phyloP scores from a whole-genome alignment of 306 rosid species.

The Oxytropis ochrocephala region DNA sequence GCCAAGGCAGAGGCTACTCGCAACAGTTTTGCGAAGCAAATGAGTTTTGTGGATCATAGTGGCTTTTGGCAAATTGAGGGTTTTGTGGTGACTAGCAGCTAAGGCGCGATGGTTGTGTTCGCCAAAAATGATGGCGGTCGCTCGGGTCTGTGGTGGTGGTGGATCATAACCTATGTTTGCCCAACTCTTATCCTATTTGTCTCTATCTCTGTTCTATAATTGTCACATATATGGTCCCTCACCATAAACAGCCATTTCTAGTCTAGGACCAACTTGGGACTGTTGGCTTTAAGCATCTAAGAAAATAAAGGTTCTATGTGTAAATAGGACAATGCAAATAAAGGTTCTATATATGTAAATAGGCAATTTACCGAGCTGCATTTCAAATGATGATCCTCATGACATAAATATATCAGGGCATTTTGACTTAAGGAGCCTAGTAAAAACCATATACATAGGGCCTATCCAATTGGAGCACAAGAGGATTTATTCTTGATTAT shows the following conservation, averaged over 20 bases:
- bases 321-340: background rate
- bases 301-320: background rate
- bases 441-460: background rate
- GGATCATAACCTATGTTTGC: no score
- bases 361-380: background rate
- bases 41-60: no score
- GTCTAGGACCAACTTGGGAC: background rate
- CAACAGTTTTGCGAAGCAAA: no score
- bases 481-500: background rate
- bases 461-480: no score
- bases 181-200: no score
- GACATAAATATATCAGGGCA: background rate
- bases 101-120: no score
- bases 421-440: background rate
- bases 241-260: background rate
- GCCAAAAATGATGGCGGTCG: no score
- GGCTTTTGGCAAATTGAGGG: no score
- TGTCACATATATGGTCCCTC: background rate
- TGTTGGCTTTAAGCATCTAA: background rate
- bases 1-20: no score
- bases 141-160: no score
- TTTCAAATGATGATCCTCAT: background rate
- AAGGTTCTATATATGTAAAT: background rate
- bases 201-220: no score
- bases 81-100: no score